Conservation (phyloP, 2,329 filamentous ascomycete genomes). For the Dactylellina parvicollis region DNA sequence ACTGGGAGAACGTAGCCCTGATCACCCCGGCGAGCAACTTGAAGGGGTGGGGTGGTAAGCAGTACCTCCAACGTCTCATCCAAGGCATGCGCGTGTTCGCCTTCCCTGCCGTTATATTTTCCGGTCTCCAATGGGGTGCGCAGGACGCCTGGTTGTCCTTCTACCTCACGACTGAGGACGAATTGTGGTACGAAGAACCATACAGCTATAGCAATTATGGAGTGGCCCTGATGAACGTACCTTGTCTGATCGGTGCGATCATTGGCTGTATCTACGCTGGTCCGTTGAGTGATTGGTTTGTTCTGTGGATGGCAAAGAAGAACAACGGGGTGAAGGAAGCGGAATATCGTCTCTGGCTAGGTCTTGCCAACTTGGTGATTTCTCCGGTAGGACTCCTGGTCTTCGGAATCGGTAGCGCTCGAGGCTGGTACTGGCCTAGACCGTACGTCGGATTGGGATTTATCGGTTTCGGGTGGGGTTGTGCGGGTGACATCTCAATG, state of each 20-base stretch:
- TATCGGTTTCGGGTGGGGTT: constrained; percentile 71
- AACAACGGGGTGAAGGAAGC: constrained; percentile 68
- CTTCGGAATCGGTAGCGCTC: constrained; percentile 66
- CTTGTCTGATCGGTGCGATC: constrained; percentile 67
- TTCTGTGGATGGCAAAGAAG: constrained; percentile 67
- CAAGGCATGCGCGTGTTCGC: constrained; percentile 69
- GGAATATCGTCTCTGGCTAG: constrained; percentile 67
- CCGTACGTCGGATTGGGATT: constrained; percentile 69
- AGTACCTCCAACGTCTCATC: constrained; percentile 67
- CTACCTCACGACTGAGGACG: constrained; percentile 69
- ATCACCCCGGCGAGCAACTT: constrained; percentile 69
- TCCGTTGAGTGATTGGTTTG: constrained; percentile 68
- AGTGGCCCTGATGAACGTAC: constrained; percentile 70
- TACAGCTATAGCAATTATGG: constrained; percentile 68
- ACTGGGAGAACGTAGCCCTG: constrained; percentile 68
- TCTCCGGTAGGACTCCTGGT: constrained; percentile 67
- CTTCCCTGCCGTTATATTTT: constrained; percentile 69
- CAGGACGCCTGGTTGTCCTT: constrained; percentile 71
- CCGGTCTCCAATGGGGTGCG: constrained; percentile 69
- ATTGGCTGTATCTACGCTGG: constrained; percentile 70
- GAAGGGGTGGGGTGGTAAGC: constrained; percentile 66
- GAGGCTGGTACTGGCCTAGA: constrained; percentile 67
- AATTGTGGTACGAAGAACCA: constrained; percentile 67
- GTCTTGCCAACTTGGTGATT: constrained; percentile 65
- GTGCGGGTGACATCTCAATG: constrained; percentile 68